A percentile compares a stretch with the other conserved stretches of the same genome.
Conservation (phyloP, 2,329 filamentous ascomycete species). For the Helminthosporium solani region DNA sequence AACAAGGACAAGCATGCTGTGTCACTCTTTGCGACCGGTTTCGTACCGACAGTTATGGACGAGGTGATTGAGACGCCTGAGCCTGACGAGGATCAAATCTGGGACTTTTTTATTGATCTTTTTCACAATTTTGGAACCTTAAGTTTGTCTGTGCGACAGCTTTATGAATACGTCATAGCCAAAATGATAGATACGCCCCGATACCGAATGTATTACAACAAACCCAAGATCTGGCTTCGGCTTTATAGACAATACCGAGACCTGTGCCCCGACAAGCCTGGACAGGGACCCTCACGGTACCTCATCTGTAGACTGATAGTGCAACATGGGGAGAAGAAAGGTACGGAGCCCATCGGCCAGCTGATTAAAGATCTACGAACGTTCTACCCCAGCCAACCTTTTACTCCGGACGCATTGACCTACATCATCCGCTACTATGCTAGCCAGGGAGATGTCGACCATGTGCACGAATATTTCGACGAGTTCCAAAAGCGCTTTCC, state of each 20-base stretch:
- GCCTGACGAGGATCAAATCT: constrained; percentile 29
- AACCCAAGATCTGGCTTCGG: constrained; percentile 25
- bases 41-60: constrained; percentile 31
- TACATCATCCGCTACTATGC: constrained; percentile 34
- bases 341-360: constrained; percentile 18
- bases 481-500: constrained; percentile 20
- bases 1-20: constrained; percentile 15
- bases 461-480: constrained; percentile 37
- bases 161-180: constrained; percentile 31
- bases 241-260: constrained; percentile 30
- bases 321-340: constrained; percentile 20
- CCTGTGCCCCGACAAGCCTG: constrained; percentile 14
- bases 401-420: constrained; percentile 22
- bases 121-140: constrained; percentile 25
- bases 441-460: constrained; percentile 31
- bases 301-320: constrained; percentile 23
- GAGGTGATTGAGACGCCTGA: constrained; percentile 18
- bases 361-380: constrained; percentile 28
- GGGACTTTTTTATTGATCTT: constrained; percentile 24
- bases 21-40: constrained; percentile 26
- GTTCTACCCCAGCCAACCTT: constrained; percentile 22
- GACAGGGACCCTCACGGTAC: constrained; percentile 20
- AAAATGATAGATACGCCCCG: constrained; percentile 26
- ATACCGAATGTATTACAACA: constrained; percentile 30
- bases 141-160: constrained; percentile 17